A percentile compares a stretch with the other conserved stretches of the same genome.
phyloP scores from a whole-genome alignment of 78 protist genomes.

The Capsaspora owczarzaki region DNA sequence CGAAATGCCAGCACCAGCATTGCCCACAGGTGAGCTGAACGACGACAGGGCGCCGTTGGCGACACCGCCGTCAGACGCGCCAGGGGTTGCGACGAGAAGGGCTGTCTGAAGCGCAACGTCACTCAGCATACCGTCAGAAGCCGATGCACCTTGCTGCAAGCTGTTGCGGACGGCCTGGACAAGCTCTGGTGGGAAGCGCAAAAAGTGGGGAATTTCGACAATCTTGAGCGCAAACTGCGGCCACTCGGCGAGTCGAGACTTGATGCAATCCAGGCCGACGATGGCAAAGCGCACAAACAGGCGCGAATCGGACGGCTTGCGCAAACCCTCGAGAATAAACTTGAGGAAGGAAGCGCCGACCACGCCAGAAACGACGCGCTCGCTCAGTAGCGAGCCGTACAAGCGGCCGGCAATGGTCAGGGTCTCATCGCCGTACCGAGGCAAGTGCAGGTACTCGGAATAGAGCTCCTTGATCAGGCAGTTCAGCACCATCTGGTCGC shows the following conservation, averaged over 20 bases:
- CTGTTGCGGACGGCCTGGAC: too few species aligned
- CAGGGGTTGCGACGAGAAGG: too few species aligned
- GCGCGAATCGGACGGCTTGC: conserved; percentile 30
- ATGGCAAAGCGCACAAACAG: conserved; percentile 81
- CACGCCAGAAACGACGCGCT: conserved; percentile 54
- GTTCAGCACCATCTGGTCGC: conserved; percentile 53
- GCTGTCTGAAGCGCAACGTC: too few species aligned
- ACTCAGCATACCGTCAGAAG: too few species aligned
- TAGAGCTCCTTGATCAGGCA: conserved; percentile 88
- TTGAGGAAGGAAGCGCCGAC: conserved; percentile 61
- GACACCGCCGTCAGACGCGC: too few species aligned
- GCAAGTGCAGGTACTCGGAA: conserved; percentile 85
- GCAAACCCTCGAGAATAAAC: conserved; percentile 68
- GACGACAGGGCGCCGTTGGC: too few species aligned
- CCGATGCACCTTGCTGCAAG: too few species aligned
- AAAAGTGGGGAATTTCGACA: conserved; percentile 28
- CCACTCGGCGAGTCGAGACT: conserved; percentile 77
- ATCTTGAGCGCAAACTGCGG: conserved; percentile 77
- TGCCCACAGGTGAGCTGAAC: too few species aligned
- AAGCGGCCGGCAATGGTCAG: conserved; percentile 75
- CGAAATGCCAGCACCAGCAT: too few species aligned
- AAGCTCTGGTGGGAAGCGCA: not conserved
- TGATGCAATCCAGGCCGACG: conserved; percentile 68
- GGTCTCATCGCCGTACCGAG: conserved; percentile 80
- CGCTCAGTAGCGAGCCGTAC: conserved; percentile 80